Evolutionary conservation across 2,329 filamentous ascomycete species (phyloP).

Genomic region (Ophiocordyceps polyrhachis-furcata): DNA sequence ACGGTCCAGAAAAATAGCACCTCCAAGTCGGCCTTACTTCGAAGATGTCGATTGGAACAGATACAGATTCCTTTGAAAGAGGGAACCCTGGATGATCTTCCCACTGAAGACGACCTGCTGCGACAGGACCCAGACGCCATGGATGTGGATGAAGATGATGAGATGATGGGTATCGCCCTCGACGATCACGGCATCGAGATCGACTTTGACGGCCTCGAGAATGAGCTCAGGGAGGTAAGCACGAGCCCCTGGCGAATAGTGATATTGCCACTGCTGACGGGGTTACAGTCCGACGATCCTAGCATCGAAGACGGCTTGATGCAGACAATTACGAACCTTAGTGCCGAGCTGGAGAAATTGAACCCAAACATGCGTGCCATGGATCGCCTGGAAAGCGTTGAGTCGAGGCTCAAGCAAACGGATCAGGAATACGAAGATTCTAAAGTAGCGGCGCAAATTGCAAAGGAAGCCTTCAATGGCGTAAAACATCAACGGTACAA

Average conservation of each 20-base stretch:
- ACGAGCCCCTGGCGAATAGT: background rate
- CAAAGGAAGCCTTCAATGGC: conserved; percentile 67
- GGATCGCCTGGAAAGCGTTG: conserved; percentile 74
- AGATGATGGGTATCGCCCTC: conserved; percentile 44
- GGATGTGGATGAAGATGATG: conserved; percentile 62
- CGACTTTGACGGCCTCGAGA: conserved; percentile 65
- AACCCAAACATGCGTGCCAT: conserved; percentile 94
- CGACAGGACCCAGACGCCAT: conserved; percentile 71
- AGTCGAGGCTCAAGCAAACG: conserved; percentile 62
- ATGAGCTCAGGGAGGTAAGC: conserved; percentile 60
- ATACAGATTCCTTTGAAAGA: conserved; percentile 64
- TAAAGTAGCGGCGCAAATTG: conserved; percentile 50
- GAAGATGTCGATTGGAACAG: conserved; percentile 85
- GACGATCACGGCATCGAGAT: conserved; percentile 86
- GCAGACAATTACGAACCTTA: conserved; percentile 58
- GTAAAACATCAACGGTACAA: conserved; percentile 71
- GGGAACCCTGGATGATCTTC: conserved; percentile 67
- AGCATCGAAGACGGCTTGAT: conserved; percentile 57
- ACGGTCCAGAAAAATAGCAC: conserved; percentile 74
- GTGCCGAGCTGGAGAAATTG: conserved; percentile 73
- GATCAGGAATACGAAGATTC: conserved; percentile 83
- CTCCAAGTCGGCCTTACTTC: conserved; percentile 64
- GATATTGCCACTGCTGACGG: background rate
- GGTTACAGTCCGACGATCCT: conserved; percentile 42
- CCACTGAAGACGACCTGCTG: conserved; percentile 66